Evolutionary conservation across 345 rosid genomes (phyloP), one percentile per base, ranked within the genome.

Genomic region (Lepidium africanum): DNA sequence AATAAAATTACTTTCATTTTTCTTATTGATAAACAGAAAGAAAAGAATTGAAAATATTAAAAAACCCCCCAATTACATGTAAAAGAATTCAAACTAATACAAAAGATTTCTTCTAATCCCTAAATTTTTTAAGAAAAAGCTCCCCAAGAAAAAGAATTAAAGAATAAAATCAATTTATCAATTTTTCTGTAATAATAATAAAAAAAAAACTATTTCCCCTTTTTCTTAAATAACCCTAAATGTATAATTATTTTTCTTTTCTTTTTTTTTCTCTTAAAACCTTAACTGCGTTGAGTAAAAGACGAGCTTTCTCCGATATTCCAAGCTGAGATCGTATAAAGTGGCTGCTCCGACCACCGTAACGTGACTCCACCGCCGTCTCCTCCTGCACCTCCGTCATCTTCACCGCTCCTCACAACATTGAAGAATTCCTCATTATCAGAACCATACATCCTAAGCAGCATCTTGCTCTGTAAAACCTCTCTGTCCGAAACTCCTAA

Each of bases 291-390:
- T 79, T 81, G 86, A 56, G 86, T 74, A 56, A 78, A 84, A 33
- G 92, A 77, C 52, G 89, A 83, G 76, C 89, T 84, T 71, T 87
- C 89, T 3, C 82, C 83, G 11, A 87, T 87, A 10, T 78, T 53
- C 99, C 99, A 94, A 8, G 93, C 89, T 0, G 99, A 94, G 80
- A 91, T 83, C 3, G 99, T 82, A 25, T 82, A 91, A 36, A 94
- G 95, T 39, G 92, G 86, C 79, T 91, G 95, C 74, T 86, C 96
- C 64, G 77, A 76, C 92, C 94, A 88, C 72, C 83, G 83, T 32
- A 94, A 77, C 6, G 97, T 88, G 1, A 90, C 73, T 23, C 86
- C 96, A 10, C 42, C 76, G 38, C 45, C 23, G 9, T 10, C 59
- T 3, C 42, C 76, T 7, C 68, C 81, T 0, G 8, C 52, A 0